A percentile compares a stretch with the other conserved stretches of the same genome.
Evolutionary conservation across 257 asterid species (phyloP).

Genomic region (Paraleonurus japonicus): DNA sequence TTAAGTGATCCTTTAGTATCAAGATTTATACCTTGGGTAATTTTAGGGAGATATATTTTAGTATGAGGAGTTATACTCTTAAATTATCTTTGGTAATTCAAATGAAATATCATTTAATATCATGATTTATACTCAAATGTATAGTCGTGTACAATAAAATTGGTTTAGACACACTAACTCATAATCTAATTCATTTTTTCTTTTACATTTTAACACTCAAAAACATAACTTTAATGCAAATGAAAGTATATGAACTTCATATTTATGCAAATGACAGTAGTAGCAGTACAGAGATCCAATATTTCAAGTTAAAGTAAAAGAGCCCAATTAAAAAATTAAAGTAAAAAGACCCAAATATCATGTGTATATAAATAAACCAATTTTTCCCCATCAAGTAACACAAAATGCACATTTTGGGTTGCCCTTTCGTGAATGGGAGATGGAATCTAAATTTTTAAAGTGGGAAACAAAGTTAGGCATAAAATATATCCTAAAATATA

Average conservation of each 20-base stretch:
- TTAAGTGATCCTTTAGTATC: no score
- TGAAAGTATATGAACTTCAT: not conserved
- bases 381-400: conserved; percentile 19
- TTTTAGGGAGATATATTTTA: no score
- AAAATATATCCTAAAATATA: conserved; percentile 2
- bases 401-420: conserved; percentile 1
- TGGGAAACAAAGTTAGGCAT: conserved; percentile 24
- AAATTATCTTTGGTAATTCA: no score
- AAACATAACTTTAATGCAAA: not conserved
- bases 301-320: not conserved
- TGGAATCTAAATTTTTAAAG: conserved; percentile 30
- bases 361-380: not conserved
- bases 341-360: not conserved
- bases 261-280: not conserved
- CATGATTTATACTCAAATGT: no score
- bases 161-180: no score
- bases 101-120: no score
- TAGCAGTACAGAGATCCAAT: not conserved
- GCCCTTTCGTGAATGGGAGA: conserved; percentile 28
- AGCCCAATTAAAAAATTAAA: not conserved
- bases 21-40: no score
- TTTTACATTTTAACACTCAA: no score
- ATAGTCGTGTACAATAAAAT: no score
- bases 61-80: no score
- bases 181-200: no score